Conservation (phyloP, 768 basidiomycete species). For the Auriscalpium microsporum region DNA sequence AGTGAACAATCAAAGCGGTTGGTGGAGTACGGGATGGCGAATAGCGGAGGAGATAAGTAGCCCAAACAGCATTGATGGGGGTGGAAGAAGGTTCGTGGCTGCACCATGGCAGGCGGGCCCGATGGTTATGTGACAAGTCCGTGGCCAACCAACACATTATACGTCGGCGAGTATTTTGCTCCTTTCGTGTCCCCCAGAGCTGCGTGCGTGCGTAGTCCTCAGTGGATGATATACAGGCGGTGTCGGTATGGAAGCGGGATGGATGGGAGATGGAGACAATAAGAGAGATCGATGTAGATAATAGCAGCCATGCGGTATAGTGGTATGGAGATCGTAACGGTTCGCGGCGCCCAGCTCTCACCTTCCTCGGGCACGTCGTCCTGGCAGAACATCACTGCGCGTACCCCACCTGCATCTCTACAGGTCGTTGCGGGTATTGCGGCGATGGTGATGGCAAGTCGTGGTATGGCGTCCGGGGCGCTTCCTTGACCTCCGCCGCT, state of each 20-base stretch:
- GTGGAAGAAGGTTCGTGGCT: not conserved
- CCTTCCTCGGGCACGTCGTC: not conserved
- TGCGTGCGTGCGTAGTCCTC: not conserved
- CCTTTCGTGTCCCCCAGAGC: not conserved
- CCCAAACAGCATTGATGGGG: not conserved
- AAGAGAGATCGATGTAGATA: constrained; percentile 10
- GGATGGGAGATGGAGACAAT: constrained; percentile 1
- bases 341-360: constrained; percentile 1
- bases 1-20: not conserved
- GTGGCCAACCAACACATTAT: not conserved
- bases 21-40: not conserved
- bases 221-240: constrained; percentile 6
- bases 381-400: constrained; percentile 14
- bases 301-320: constrained; percentile 10
- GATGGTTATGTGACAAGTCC: not conserved
- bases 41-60: not conserved
- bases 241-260: not conserved
- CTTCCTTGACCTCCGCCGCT: constrained; percentile 20
- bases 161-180: not conserved
- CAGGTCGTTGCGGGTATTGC: constrained; percentile 16
- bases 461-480: constrained; percentile 8
- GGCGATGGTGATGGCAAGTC: constrained; percentile 15
- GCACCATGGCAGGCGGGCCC: not conserved
- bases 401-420: constrained; percentile 26
- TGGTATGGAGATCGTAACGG: constrained; percentile 8